A percentile compares a stretch with the other conserved stretches of the same genome.
These are phyloP conservation scores for Boletus tomentosulus DNA, from an alignment of 768 basidiomycete species.

Conservation along the genomic window DNA sequence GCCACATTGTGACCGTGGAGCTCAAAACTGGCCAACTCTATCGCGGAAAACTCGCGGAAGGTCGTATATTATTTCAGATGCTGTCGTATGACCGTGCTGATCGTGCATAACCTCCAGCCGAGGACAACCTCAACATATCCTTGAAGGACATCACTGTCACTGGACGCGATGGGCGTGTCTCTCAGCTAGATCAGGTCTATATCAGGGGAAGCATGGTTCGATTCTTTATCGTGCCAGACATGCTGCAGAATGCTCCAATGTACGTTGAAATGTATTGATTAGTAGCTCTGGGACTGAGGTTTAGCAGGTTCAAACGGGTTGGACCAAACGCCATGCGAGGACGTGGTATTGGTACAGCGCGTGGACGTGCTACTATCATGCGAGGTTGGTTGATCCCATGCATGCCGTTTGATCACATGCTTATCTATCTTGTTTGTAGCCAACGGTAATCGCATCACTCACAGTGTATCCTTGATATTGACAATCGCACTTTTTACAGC, in stretches of 20 bases:
- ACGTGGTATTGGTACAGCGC: constrained; percentile 97
- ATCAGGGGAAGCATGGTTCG: constrained; percentile 97
- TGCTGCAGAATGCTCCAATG: constrained; percentile 99
- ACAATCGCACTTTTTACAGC: constrained; percentile 40
- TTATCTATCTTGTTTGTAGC: constrained; percentile 44
- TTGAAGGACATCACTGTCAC: constrained; percentile 97
- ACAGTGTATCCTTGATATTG: constrained; percentile 9
- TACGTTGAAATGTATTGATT: constrained; percentile 38
- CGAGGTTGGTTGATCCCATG: constrained; percentile 59
- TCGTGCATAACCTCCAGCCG: constrained; percentile 54
- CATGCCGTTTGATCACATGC: constrained; percentile 3
- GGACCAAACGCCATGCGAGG: constrained; percentile 99
- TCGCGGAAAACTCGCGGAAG: constrained; percentile 95
- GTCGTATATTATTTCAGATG: constrained; percentile 32
- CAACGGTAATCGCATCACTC: constrained; percentile 53
- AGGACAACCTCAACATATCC: constrained; percentile 97
- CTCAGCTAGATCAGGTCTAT: constrained; percentile 98
- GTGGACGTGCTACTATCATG: constrained; percentile 98
- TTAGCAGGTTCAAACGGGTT: constrained; percentile 92
- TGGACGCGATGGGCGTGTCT: constrained; percentile 95
- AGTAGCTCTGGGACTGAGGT: constrained; percentile 7
- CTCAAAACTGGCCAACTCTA: constrained; percentile 97
- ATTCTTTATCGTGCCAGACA: constrained; percentile 99
- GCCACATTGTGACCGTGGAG: constrained; percentile 97
- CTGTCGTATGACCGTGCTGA: constrained; percentile 15